Evolutionary conservation across 345 rosid genomes (phyloP).

Genomic region (Citrus mangshanensis): DNA sequence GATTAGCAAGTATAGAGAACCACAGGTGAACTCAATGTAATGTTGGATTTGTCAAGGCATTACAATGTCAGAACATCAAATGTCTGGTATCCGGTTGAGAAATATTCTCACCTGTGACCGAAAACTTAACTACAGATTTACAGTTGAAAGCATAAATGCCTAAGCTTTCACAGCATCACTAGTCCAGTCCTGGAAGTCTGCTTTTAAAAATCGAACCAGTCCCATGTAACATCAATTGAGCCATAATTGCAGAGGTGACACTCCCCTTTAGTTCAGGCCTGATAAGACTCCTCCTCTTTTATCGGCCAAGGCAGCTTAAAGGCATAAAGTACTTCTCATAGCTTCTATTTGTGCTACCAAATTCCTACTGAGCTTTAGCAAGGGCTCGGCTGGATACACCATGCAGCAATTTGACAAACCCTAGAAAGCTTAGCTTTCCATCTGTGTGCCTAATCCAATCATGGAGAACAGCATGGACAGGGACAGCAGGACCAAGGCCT

Average conservation of each 20-base stretch:
- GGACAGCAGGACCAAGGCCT: slow-evolving; percentile 81
- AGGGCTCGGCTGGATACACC: slow-evolving; percentile 70
- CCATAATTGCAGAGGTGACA: neutral
- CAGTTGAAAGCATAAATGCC: slow-evolving; percentile 29
- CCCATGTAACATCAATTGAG: slow-evolving; percentile 14
- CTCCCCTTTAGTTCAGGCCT: neutral
- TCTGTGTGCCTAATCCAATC: slow-evolving; percentile 96
- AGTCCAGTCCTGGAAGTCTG: neutral
- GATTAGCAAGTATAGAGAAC: neutral
- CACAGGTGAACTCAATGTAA: slow-evolving; percentile 22
- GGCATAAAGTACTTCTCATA: slow-evolving; percentile 5
- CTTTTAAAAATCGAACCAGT: neutral
- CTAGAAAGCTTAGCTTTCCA: slow-evolving; percentile 94
- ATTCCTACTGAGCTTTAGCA: slow-evolving; percentile 48
- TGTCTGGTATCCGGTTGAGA: slow-evolving; percentile 21
- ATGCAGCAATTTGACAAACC: slow-evolving; percentile 83
- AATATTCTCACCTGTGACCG: slow-evolving; percentile 29
- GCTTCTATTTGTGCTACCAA: slow-evolving; percentile 13
- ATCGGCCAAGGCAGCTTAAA: slow-evolving; percentile 16
- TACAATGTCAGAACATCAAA: slow-evolving; percentile 26
- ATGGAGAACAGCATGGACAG: slow-evolving; percentile 85
- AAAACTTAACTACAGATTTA: slow-evolving; percentile 40
- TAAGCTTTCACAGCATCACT: slow-evolving; percentile 3
- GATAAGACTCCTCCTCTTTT: neutral
- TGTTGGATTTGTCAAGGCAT: slow-evolving; percentile 12